Evolutionary conservation across 345 rosid species (phyloP).

Genomic region (Hypericum perforatum): DNA sequence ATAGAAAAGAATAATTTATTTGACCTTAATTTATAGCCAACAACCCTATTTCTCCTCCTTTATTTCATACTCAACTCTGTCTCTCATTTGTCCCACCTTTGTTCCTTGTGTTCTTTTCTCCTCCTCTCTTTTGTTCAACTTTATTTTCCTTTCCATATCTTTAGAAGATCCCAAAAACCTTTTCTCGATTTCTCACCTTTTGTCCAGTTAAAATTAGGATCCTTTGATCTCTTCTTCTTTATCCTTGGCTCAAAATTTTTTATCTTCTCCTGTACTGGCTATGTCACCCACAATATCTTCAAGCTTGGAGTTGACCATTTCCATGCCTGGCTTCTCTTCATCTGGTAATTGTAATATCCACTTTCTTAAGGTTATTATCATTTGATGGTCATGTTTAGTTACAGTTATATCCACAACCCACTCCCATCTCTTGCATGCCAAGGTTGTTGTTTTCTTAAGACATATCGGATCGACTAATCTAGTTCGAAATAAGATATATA

Average conservation of each 20-base stretch:
- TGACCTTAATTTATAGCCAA: slow-evolving; percentile 22
- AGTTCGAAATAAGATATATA: too few relatives aligned
- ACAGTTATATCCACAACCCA: too few relatives aligned
- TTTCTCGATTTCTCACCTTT: background rate
- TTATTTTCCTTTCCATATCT: slow-evolving; percentile 19
- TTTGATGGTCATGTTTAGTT: too few relatives aligned
- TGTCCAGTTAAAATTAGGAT: too few relatives aligned
- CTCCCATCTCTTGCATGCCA: too few relatives aligned
- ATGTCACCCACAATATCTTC: slow-evolving; percentile 45
- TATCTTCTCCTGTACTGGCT: slow-evolving; percentile 27
- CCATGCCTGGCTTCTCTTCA: slow-evolving; percentile 64
- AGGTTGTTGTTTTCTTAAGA: too few relatives aligned
- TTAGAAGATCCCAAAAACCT: background rate
- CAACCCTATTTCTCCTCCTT: slow-evolving; percentile 11
- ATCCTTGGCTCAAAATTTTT: background rate
- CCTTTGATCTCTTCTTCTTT: slow-evolving; percentile 11
- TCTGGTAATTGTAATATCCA: slow-evolving; percentile 28
- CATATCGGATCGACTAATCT: too few relatives aligned
- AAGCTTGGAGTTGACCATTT: slow-evolving; percentile 74
- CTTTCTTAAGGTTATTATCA: too few relatives aligned
- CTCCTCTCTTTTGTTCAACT: slow-evolving; percentile 11
- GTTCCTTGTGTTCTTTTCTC: slow-evolving; percentile 6
- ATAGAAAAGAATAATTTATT: slow-evolving; percentile 15
- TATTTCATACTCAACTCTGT: slow-evolving; percentile 18
- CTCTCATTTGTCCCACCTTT: slow-evolving; percentile 8